Conservation (phyloP, 2,329 filamentous ascomycete species). For the Nemania diffusa region DNA sequence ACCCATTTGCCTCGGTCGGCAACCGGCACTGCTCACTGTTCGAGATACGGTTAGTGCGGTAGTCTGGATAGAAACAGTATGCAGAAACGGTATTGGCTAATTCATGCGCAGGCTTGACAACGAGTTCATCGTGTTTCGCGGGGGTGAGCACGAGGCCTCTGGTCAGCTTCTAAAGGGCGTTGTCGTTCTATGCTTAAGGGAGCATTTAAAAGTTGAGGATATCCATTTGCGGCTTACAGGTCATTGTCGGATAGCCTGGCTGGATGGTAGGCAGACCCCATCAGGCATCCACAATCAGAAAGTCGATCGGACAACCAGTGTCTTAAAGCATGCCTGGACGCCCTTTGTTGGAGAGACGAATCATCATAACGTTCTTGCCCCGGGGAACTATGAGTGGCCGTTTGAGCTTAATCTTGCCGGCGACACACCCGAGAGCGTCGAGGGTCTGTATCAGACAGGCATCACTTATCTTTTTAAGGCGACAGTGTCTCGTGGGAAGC, state of each 20-base stretch:
- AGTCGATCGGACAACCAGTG: constrained; percentile 66
- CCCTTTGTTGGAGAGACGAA: constrained; percentile 69
- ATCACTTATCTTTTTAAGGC: constrained; percentile 93
- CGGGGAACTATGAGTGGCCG: constrained; percentile 86
- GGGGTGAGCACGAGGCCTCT: constrained; percentile 77
- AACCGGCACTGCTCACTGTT: constrained; percentile 65
- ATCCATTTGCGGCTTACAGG: constrained; percentile 77
- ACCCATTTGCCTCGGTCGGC: constrained; percentile 64
- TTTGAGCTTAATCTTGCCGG: constrained; percentile 81
- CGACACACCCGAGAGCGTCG: constrained; percentile 83
- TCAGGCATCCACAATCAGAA: constrained; percentile 68
- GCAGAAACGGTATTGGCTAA: constrained; percentile 11
- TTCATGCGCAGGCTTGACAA: constrained; percentile 71
- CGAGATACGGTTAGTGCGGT: constrained; percentile 63
- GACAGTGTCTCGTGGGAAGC: constrained; percentile 85
- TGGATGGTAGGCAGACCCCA: constrained; percentile 57
- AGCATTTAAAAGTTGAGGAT: constrained; percentile 76
- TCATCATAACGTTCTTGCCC: constrained; percentile 69
- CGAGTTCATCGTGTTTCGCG: constrained; percentile 82
- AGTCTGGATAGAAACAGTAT: neutral
- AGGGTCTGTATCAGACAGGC: constrained; percentile 86
- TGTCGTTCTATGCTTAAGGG: constrained; percentile 77
- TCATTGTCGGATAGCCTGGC: constrained; percentile 74
- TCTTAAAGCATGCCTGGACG: constrained; percentile 76
- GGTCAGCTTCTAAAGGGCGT: constrained; percentile 79